Base-by-base conservation (phyloP, 1,139 yeast species). In the Saccharomyces pastorianus region DNA sequence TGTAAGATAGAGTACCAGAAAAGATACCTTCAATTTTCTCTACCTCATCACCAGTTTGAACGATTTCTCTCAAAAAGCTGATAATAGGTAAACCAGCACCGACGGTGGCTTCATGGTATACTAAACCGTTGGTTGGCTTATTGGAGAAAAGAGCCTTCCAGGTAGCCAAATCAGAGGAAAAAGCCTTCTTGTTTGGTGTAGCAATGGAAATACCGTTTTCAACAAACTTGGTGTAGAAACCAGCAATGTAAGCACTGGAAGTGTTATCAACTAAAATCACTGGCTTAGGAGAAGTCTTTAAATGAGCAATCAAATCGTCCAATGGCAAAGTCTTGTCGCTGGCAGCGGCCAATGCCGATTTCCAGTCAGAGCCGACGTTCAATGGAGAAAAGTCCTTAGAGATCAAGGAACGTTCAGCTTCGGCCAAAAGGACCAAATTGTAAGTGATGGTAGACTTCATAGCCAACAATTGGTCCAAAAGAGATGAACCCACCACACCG, bases 11-110 rank as follows among this genome's bases (percentile, higher is more conserved):
- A 53, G 98, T 88, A 60, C 99, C 99, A 7, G 97, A 89, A 67
- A 95, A 86, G 65, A 93, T 91, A 61, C 99, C 99, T 74, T 93
- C 98, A 62, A 93, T 86, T 69, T 84, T 87, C 64, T 83, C 85
- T 58, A 95, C 82, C 73, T 88, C 83, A 72, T 93, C 99, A 60
- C 99, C 99, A 53, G 99, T 93, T 59, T 81, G 79, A 50, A 93
- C 78, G 71, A 93, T 78, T 70, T 93, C 99, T 67, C 83, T 85
- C 67, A 93, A 77, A 54, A 97, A 88, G 51, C 90, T 85, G 64
- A 93, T 83, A 60, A 93, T 83, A 58, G 99, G 99, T 69, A 95
- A 79, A 54, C 98, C 99, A 46, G 99, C 99, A 67, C 98, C 99
- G 55, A 93, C 99, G n/a, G 98, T 88, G 52, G 98, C 95, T 77